Conservation (phyloP, 2,329 filamentous ascomycete species). For the Fusarium buxicola region DNA sequence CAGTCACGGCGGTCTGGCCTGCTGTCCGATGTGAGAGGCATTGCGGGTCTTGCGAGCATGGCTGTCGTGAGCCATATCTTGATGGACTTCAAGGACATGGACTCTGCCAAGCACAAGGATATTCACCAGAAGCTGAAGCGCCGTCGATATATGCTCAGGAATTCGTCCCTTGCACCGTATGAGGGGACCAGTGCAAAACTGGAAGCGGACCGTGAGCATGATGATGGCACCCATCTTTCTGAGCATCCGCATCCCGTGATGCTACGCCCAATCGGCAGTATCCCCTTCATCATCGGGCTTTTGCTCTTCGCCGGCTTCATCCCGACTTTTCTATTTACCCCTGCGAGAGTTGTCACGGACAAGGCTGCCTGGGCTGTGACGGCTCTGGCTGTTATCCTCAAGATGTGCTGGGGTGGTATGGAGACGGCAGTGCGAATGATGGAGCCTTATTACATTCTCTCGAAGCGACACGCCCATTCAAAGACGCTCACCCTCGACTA, state of each 20-base stretch:
- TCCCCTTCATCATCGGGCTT: constrained; percentile 71
- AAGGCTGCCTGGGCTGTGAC: constrained; percentile 75
- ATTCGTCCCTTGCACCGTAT: constrained; percentile 76
- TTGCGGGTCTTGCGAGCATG: constrained; percentile 80
- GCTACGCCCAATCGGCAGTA: constrained; percentile 68
- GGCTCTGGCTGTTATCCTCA: constrained; percentile 72
- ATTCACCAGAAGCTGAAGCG: constrained; percentile 76
- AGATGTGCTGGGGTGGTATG: constrained; percentile 75
- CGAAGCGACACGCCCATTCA: constrained; percentile 71
- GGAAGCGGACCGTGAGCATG: constrained; percentile 58
- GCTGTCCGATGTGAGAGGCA: constrained; percentile 75
- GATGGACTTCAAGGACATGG: constrained; percentile 78
- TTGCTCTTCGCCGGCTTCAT: constrained; percentile 68
- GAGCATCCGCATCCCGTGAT: constrained; percentile 77
- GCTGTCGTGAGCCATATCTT: constrained; percentile 79
- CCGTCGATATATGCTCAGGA: constrained; percentile 75
- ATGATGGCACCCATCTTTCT: constrained; percentile 61
- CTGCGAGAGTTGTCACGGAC: constrained; percentile 66
- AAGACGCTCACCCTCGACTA: constrained; percentile 78
- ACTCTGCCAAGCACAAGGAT: constrained; percentile 72
- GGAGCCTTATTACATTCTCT: constrained; percentile 79
- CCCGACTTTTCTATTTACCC: constrained; percentile 71
- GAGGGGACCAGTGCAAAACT: constrained; percentile 59
- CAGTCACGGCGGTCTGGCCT: constrained; percentile 73
- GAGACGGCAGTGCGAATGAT: constrained; percentile 79